Conservation (phyloP, 495 filamentous ascomycete species). For the Podospora pseudoanserina region DNA sequence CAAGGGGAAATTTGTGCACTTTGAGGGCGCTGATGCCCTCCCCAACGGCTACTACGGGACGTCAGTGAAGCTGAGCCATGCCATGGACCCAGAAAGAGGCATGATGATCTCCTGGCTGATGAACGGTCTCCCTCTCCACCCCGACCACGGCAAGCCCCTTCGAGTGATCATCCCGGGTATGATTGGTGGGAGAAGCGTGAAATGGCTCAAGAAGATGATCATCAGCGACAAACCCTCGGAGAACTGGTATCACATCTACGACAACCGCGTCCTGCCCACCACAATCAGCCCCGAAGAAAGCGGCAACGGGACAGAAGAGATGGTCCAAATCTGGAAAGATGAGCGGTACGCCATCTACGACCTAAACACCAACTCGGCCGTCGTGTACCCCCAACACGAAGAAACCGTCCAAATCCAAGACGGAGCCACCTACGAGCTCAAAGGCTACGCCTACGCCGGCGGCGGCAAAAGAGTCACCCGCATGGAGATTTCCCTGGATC, state of each 20-base stretch:
- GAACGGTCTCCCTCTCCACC: conserved; percentile 81
- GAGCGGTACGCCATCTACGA: conserved; percentile 96
- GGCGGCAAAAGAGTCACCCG: conserved; percentile 82
- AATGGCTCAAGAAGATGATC: conserved; percentile 86
- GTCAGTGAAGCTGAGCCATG: conserved; percentile 84
- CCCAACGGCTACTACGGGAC: conserved; percentile 93
- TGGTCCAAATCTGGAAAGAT: conserved; percentile 81
- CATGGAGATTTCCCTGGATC: conserved; percentile 82
- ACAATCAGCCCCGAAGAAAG: conserved; percentile 82
- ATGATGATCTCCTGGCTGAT: conserved; percentile 90
- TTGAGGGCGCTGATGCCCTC: conserved; percentile 87
- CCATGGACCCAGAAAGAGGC: conserved; percentile 75
- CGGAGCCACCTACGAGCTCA: conserved; percentile 54
- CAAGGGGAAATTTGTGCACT: conserved; percentile 80
- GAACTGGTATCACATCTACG: conserved; percentile 96
- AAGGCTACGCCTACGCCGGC: conserved; percentile 87
- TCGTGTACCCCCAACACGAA: conserved; percentile 82
- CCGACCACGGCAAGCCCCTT: conserved; percentile 86
- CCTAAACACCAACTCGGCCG: conserved; percentile 82
- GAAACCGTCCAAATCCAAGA: conserved; percentile 46
- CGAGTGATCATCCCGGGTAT: conserved; percentile 86
- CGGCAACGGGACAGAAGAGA: conserved; percentile 41
- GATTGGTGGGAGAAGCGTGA: conserved; percentile 91
- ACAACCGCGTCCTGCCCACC: conserved; percentile 88
- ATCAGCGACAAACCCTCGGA: conserved; percentile 76